Evolutionary conservation across 805 yeast species (phyloP), one percentile per base, ranked within the genome.

Genomic region (Candida incommunis): DNA sequence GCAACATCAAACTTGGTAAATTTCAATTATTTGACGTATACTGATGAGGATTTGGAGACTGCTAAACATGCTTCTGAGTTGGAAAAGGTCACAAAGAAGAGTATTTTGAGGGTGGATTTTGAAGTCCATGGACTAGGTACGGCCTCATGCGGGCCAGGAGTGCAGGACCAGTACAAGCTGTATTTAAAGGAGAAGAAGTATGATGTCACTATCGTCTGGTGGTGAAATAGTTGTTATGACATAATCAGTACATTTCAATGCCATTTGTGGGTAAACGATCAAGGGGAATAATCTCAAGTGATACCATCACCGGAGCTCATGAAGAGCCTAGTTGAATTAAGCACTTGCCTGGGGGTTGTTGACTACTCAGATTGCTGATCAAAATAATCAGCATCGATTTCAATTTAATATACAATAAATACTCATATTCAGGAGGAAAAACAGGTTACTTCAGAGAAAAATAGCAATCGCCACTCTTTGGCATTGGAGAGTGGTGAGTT

Each of bases 111-210:
- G 5, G 50, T 57, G 1, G 60, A 58, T 40, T 52, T 51, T 21
- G 54, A 45, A 22, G 55, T 52, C 16, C 57, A 55, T 22, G 62
- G 61, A 1, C 45, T 59, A 16, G 63, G 62, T 3, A 54, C 55
- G 22, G 55, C 51, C 18, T 51, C 60, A 3, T 59, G 63, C 34
- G 61, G 62, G 1, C 60, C 61, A 15, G 54, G 54, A 2, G 53
- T 48, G 7, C 43, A 51, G 24, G 54, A 49, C 22, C 41, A 50
- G 40, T 52, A 52, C 41, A 25, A 42, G 24, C 45, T 50, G 2
- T 27, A 27, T 3, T 13, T 41, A n/a, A 20, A 31, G 11, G 41
- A 44, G 23, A 15, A 16, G 11, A 23, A 16, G 4, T 23, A 23
- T 25, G 22, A 18, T 25, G 27, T 13, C 27, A 25, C 27, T 25